Evolutionary conservation across 1,139 yeast species (phyloP), one percentile per base, ranked within the genome.

Genomic region (Suhomyces yuchorum): DNA sequence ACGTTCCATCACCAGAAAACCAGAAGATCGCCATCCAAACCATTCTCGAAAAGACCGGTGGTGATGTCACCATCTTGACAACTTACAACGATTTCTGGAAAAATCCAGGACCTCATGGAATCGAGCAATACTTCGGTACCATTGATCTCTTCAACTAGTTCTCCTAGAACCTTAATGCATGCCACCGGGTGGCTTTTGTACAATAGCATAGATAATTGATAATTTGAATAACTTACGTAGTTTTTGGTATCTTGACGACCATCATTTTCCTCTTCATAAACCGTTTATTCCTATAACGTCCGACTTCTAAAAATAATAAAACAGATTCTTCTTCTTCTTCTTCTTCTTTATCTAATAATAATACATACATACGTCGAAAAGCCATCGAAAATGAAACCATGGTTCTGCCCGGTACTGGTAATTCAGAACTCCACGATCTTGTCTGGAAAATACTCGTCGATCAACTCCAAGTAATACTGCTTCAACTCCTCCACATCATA

Each of bases 1-100:
- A 91, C 58, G 80, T 82, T 28, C 97, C 97, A 48, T 68, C 83
- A 33, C 62, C 68, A 3, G 87, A 64, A 8, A 90, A 90, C 69
- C 97, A 91, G 71, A 63, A 68, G 50, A 71, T 74, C 46, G 97
- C 97, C 8, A 76, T 91, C 47, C 67, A 75, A 50, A 69, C 82
- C 24, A 61, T 63, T 45, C 68, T 89, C 43, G 71, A 79, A 22
- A 77, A 73, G 40, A 70, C 85, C 44, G 81, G 82, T 40, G 73
- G 80, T 41, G 82, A 84, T 42, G 81, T 82, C 42, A 85, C 92
- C 4, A 80, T 91, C 52, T 76, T 91, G 59, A 82, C 96, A 17
- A 82, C 91, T 14, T 89, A 68, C 67, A 75, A 91, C 62, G 97
- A 91, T 65, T 75, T 68, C 68, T 91, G 97, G 97, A 91, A 91